phyloP scores from a whole-genome alignment of 2,329 filamentous ascomycete genomes.

The Escovopsis weberi region DNA sequence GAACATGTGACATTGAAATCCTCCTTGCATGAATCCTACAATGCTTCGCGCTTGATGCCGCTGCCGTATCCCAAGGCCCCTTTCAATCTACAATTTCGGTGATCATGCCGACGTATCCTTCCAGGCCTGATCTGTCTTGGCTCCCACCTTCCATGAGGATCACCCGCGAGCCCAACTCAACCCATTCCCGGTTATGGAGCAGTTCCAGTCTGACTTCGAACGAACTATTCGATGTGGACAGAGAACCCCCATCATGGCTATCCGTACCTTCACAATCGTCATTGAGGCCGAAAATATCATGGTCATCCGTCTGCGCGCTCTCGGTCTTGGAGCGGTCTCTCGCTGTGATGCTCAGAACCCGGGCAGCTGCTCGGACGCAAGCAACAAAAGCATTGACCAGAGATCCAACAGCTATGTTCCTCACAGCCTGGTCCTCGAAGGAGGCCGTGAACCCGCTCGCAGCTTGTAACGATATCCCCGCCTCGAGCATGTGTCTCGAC shows the following conservation, averaged over 20 bases:
- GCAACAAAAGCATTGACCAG: slow-evolving; percentile 74
- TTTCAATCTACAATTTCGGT: slow-evolving; percentile 41
- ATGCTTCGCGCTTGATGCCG: no score
- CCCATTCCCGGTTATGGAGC: slow-evolving; percentile 55
- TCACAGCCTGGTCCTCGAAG: slow-evolving; percentile 51
- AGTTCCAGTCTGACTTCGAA: slow-evolving; percentile 53
- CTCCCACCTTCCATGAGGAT: slow-evolving; percentile 59
- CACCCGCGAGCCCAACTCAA: slow-evolving; percentile 55
- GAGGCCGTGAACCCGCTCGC: slow-evolving; percentile 56
- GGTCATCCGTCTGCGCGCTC: background rate
- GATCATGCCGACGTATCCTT: slow-evolving; percentile 58
- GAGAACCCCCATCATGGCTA: slow-evolving; percentile 10
- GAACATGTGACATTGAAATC: no score
- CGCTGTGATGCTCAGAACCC: slow-evolving; percentile 44
- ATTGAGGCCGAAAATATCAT: slow-evolving; percentile 38
- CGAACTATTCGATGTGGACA: slow-evolving; percentile 6
- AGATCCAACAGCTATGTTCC: slow-evolving; percentile 49
- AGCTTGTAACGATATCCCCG: slow-evolving; percentile 44
- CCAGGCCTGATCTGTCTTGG: slow-evolving; percentile 50
- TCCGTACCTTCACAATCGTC: slow-evolving; percentile 27
- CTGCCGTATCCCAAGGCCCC: background rate
- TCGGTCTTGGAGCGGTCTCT: slow-evolving; percentile 5
- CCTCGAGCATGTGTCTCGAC: slow-evolving; percentile 41
- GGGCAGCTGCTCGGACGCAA: slow-evolving; percentile 70
- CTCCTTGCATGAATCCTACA: no score